Evolutionary conservation across 257 asterid genomes (phyloP), one percentile per base, ranked within the genome.

Genomic region (Przewalskia tangutica): DNA sequence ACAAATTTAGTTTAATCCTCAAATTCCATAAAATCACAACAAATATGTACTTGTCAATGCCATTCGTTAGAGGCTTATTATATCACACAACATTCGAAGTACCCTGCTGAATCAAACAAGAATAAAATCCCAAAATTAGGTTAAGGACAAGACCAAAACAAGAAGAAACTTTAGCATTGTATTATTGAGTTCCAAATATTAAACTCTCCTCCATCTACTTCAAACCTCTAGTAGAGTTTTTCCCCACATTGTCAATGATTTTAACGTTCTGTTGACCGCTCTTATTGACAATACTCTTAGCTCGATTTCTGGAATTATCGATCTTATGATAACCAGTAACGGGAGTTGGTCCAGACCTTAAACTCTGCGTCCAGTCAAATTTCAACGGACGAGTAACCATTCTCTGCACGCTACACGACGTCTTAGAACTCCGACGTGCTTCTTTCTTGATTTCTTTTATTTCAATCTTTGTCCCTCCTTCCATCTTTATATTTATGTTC

Each of bases 371-470:
- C 98, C 98, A 91, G 34, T 93, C 89, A 40, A 93, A 88, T 82
- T 87, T 90, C 73, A 70, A 0, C 17, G 48, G 62, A 36, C 82
- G 8, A 23, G 48, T 14, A 13, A 8, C 10, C 32, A 81, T 77
- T 63, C 56, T 84, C 7, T 12, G 38, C 4, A 17, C 27, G 51
- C 17, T 83, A 65, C 55, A 81, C 8, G 32, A 53, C 9, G 10
- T 56, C 4, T 53, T 77, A 23, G 76, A 20, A 3, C 48, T 82
- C 40, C 58, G 59, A 2, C 51, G 18, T n/a, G 32, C 84, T 55
- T 85, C 85, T 90, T 90, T 91, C 89, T 88, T 92, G 79, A 83
- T 91, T 77, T 94, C 93, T 27, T 89, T 92, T 1, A 92, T 89
- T 62, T 90, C 91, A 71, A 93, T 86, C 44, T 84, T 86, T 7